phyloP scores from a whole-genome alignment of 1,139 yeast genomes.

The Suhomyces ambrosiae region DNA sequence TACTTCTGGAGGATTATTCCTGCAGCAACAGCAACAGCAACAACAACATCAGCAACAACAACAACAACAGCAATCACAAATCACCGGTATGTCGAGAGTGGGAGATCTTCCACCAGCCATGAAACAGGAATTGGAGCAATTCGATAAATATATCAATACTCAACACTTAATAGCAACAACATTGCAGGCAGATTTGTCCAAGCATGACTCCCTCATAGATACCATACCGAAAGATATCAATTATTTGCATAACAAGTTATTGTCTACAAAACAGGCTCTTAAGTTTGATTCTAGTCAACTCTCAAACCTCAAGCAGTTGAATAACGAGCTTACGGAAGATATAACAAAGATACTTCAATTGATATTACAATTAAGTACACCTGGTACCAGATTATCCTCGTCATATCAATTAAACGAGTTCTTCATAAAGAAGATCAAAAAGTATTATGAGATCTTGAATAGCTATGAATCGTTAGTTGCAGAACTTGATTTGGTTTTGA shows the following conservation, averaged over 20 bases:
- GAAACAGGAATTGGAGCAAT: slow-evolving; percentile 70
- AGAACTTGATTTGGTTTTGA: slow-evolving; percentile 59
- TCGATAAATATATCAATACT: slow-evolving; percentile 80
- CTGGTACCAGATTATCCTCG: slow-evolving; percentile 66
- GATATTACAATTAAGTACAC: slow-evolving; percentile 65
- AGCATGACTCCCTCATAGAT: slow-evolving; percentile 69
- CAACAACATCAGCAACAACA: slow-evolving; percentile 28
- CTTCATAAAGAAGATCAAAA: slow-evolving; percentile 59
- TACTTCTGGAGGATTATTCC: slow-evolving; percentile 22
- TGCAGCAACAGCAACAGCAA: slow-evolving; percentile 15
- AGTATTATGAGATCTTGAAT: slow-evolving; percentile 61
- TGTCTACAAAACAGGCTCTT: slow-evolving; percentile 70
- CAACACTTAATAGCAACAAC: slow-evolving; percentile 85
- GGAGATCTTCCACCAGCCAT: slow-evolving; percentile 81
- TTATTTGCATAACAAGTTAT: slow-evolving; percentile 63
- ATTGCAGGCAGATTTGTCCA: slow-evolving; percentile 61
- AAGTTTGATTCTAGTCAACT: slow-evolving; percentile 43
- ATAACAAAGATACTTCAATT: slow-evolving; percentile 68
- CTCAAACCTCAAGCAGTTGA: slow-evolving; percentile 37
- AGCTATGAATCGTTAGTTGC: slow-evolving; percentile 78
- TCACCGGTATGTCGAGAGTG: slow-evolving; percentile 85
- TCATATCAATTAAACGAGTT: slow-evolving; percentile 51
- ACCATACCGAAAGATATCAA: slow-evolving; percentile 86
- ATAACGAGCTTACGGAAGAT: slow-evolving; percentile 67
- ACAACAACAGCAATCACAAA: slow-evolving; percentile 45